Conservation (phyloP, 1,284 basidiomycete species). For the Ganoderma lingzhi region DNA sequence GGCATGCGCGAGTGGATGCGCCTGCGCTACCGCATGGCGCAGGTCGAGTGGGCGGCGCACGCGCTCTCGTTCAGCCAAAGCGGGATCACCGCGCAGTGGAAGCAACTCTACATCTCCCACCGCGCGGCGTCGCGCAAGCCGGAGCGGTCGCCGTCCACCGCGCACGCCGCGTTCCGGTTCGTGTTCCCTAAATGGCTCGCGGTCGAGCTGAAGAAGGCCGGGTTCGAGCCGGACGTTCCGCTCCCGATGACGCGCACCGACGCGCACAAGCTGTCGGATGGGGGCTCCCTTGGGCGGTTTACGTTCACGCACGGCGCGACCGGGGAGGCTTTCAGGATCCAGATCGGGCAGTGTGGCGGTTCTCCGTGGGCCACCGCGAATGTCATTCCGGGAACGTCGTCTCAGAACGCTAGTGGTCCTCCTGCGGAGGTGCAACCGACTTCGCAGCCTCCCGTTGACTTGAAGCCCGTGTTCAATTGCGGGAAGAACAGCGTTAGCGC, state of each 20-base stretch:
- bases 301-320: constrained; percentile 18
- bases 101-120: constrained; percentile 28
- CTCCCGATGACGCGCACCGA: constrained; percentile 4
- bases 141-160: neutral
- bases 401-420: neutral
- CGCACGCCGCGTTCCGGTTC: constrained; percentile 19
- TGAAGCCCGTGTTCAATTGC: neutral
- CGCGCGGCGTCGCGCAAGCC: constrained; percentile 26
- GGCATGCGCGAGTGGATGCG: constrained; percentile 21
- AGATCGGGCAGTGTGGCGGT: constrained; percentile 19
- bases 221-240: constrained; percentile 16
- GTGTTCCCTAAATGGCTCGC: constrained; percentile 26
- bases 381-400: neutral
- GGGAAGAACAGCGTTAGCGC: neutral
- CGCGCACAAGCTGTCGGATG: constrained; percentile 9
- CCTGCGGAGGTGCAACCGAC: neutral
- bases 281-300: constrained; percentile 12
- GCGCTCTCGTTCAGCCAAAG: constrained; percentile 20
- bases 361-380: constrained; percentile 25
- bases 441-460: neutral
- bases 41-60: constrained; percentile 24
- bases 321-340: constrained; percentile 22
- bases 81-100: constrained; percentile 27
- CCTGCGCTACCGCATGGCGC: constrained; percentile 28
- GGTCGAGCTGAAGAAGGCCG: constrained; percentile 28